Percentiles rank a stretch among this genome's conserved stretches.
These are phyloP conservation scores for Fusarium sp. DNA, from an alignment of 2,329 filamentous ascomycete genomes.

Conservation along the genomic window DNA sequence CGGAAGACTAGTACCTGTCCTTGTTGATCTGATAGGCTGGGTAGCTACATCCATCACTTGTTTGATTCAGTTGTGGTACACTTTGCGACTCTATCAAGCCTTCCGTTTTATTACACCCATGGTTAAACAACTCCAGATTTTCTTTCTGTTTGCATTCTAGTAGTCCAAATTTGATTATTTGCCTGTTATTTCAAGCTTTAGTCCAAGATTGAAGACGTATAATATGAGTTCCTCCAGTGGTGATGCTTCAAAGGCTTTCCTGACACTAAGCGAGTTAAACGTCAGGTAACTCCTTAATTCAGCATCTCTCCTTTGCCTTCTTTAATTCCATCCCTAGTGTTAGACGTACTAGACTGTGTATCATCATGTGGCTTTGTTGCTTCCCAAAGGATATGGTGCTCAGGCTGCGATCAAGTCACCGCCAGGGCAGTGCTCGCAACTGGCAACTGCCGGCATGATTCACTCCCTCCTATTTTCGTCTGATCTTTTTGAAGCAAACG, in stretches of 20 bases:
- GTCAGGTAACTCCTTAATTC: neutral
- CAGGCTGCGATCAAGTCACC: neutral
- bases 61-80: neutral
- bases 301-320: neutral
- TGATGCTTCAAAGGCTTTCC: no score
- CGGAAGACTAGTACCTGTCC: neutral
- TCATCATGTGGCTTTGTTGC: neutral
- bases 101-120: neutral
- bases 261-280: no score
- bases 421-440: constrained; percentile 22
- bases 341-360: no score
- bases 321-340: neutral
- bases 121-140: no score
- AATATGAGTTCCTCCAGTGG: no score
- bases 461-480: constrained; percentile 11
- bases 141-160: neutral
- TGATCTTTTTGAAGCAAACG: neutral
- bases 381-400: neutral
- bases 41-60: neutral
- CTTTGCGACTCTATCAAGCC: neutral
- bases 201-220: no score
- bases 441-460: constrained; percentile 12
- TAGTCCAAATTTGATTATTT: neutral
- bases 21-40: neutral
- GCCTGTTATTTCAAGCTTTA: no score